A percentile compares a stretch with the other conserved stretches of the same genome.
phyloP scores from a whole-genome alignment of 306 rosid genomes.

The Elaeagnus macrophylla region DNA sequence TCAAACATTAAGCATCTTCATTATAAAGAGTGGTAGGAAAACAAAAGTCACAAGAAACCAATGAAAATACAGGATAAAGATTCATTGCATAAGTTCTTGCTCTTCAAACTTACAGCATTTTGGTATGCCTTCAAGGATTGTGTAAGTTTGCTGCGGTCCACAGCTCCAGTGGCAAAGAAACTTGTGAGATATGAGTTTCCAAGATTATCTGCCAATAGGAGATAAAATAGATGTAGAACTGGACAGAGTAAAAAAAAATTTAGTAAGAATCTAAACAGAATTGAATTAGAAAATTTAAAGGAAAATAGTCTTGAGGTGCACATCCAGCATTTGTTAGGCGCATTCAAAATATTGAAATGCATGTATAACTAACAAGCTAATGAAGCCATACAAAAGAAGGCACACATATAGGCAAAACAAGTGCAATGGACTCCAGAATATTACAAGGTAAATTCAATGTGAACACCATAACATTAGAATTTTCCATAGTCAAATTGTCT shows the following conservation, averaged over 20 bases:
- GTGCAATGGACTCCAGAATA: background rate
- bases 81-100: slow-evolving; percentile 16
- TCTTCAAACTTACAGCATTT: slow-evolving; percentile 76
- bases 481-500: slow-evolving; percentile 20
- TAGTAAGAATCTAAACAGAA: background rate
- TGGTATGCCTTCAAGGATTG: slow-evolving; percentile 92
- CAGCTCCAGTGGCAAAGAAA: slow-evolving; percentile 84
- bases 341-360: background rate
- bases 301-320: background rate
- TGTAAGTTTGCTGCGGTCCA: slow-evolving; percentile 78
- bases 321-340: background rate
- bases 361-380: background rate
- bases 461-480: background rate
- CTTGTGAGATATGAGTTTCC: slow-evolving; percentile 90
- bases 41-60: slow-evolving; percentile 3
- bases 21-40: slow-evolving; percentile 10
- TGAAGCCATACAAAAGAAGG: slow-evolving; percentile 4
- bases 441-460: slow-evolving; percentile 1
- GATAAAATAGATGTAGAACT: background rate
- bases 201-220: slow-evolving; percentile 63
- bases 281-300: background rate
- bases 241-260: background rate
- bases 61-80: slow-evolving; percentile 1
- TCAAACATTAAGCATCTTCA: slow-evolving; percentile 28
- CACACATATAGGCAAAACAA: background rate